Percentiles rank a stretch among this genome's conserved stretches.
Evolutionary conservation across 1,284 basidiomycete species (phyloP).

Genomic region (Pyrrhoderma noxium): DNA sequence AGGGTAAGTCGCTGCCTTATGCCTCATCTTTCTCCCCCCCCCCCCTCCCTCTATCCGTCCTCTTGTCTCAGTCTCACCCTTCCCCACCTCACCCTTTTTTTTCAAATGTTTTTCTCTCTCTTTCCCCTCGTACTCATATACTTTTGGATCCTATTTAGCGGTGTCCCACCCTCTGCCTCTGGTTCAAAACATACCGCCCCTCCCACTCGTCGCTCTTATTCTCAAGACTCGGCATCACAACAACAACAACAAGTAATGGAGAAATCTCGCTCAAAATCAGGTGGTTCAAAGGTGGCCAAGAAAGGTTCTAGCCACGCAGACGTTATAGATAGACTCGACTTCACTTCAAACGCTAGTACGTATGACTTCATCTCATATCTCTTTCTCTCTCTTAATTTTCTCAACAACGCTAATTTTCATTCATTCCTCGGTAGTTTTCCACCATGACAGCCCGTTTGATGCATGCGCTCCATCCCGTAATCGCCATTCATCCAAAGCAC

Average conservation of each 20-base stretch:
- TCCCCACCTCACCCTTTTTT: not conserved
- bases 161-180: conserved; percentile 23
- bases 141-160: conserved; percentile 10
- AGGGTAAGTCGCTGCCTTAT: conserved; percentile 29
- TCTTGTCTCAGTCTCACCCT: conserved; percentile 5
- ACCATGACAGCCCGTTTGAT: conserved; percentile 84
- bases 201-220: conserved; percentile 54
- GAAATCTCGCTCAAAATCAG: conserved; percentile 38
- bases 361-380: no score
- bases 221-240: conserved; percentile 56
- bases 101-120: not conserved
- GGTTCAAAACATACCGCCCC: conserved; percentile 27
- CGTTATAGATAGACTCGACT: conserved; percentile 59
- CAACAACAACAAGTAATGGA: conserved; percentile 42
- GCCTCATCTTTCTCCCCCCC: conserved; percentile 21
- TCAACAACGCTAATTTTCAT: conserved; percentile 12
- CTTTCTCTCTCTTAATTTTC: conserved; percentile 11
- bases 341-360: conserved; percentile 68
- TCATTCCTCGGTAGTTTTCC: conserved; percentile 53
- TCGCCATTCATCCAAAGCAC: conserved; percentile 66
- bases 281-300: conserved; percentile 40
- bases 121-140: not conserved
- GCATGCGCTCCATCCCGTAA: conserved; percentile 83
- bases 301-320: conserved; percentile 67
- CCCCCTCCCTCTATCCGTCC: conserved; percentile 21